These are phyloP conservation scores for Nemania sp. DNA, from an alignment of 2,329 filamentous ascomycete genomes.

Conservation along the genomic window DNA sequence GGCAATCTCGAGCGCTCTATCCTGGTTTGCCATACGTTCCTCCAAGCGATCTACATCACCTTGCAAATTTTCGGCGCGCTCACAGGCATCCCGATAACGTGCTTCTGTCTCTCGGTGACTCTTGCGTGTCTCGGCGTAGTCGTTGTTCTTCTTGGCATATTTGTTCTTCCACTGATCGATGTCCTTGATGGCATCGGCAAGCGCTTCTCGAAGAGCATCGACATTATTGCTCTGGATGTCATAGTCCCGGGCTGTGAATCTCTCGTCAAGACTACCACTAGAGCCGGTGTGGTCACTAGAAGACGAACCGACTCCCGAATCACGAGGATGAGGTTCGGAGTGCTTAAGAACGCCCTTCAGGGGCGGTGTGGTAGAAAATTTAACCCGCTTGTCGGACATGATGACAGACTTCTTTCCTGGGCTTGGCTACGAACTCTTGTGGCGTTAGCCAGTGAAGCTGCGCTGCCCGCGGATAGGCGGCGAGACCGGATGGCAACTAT, in stretches of 20 bases:
- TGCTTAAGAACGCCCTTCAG: conserved; percentile 24
- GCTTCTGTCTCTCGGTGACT: conserved; percentile 5
- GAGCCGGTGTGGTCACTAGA: conserved; percentile 36
- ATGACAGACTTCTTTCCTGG: background rate
- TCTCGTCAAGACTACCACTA: conserved; percentile 37
- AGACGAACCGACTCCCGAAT: conserved; percentile 38
- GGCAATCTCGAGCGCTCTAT: conserved; percentile 15
- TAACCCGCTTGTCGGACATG: conserved; percentile 34
- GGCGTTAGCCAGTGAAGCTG: conserved; percentile 10
- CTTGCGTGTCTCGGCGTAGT: conserved; percentile 14
- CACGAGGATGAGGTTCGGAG: conserved; percentile 27
- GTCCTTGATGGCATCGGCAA: conserved; percentile 21
- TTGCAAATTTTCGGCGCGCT: conserved; percentile 4
- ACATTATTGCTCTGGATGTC: conserved; percentile 25
- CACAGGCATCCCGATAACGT: conserved; percentile 2
- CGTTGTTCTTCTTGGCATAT: conserved; percentile 15
- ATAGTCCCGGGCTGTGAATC: conserved; percentile 29
- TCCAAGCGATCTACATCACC: conserved; percentile 3
- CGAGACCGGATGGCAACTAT: conserved; percentile 14
- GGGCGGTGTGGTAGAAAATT: conserved; percentile 25
- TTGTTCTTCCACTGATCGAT: conserved; percentile 16
- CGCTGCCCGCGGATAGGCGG: conserved; percentile 10
- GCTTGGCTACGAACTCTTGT: background rate
- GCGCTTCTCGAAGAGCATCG: conserved; percentile 23
- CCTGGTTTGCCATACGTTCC: conserved; percentile 22